Base-by-base conservation (phyloP, 2,329 filamentous ascomycete species). In the Ceratocystis huliohia region DNA sequence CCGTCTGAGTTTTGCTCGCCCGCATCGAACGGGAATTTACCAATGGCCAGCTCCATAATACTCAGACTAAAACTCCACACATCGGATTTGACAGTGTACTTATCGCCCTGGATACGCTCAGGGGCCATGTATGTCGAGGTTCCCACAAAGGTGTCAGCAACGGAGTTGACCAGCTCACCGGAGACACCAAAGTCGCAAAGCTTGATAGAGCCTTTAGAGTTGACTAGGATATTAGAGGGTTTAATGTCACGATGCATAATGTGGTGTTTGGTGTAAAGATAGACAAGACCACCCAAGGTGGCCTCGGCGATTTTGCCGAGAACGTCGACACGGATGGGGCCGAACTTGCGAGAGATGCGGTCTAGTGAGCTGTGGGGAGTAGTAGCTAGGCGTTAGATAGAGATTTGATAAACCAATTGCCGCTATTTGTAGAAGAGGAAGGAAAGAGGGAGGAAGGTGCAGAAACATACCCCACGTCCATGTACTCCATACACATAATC, bases 161-260 rank as follows among this genome's bases (percentile, higher is more conserved):
- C 91, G 3, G 94, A 97, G 78, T 97, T 97, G 75, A 97, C 91
- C 17, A 96, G 84, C 76, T 99, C 94, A 70, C 92, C 94, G 3
- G 93, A 96, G n/a, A 99, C 94, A 71, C 94, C 94, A 74, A 99
- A 99, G 76, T 99, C 94, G 77, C 93, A 97, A 5, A 99, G 84
- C 78, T 99, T 99, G 81, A 99, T 97, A 71, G 88, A 85, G 13
- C 94, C 94, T 66, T 87, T 85, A 20, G 92, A 96, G 79, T 97
- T 97, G 73, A 97, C 89, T 30, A 99, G 81, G 67, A 99, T 92
- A 74, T 99, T 99, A 57, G 94, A 97, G 0, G 94, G 94, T 74
- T 99, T 99, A 78, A 99, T 95, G 75, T 99, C 94, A 76, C 94
- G 86, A 75, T 99, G 94, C 92, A 99, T 97, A 75, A 99, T 99